A percentile compares a stretch with the other conserved stretches of the same genome.
phyloP scores from a whole-genome alignment of 169 alveolate species.

The Plasmodium relictum region DNA sequence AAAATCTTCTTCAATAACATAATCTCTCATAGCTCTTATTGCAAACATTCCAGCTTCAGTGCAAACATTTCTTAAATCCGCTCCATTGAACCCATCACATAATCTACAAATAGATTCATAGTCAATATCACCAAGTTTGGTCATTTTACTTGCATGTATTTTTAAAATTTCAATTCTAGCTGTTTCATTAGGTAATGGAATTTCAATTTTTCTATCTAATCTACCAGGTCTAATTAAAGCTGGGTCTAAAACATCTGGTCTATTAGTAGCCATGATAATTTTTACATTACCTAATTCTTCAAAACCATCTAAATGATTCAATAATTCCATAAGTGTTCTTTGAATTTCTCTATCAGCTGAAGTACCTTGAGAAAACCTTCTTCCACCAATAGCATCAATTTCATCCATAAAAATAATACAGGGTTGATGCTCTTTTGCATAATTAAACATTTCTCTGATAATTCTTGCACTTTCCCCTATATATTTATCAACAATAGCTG shows the following conservation, averaged over 20 bases:
- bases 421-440: constrained; percentile 99
- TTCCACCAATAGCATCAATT: constrained; percentile 99
- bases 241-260: constrained; percentile 99
- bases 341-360: constrained; percentile 99
- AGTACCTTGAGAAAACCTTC: constrained; percentile 97
- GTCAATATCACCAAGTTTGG: constrained; percentile 96
- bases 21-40: constrained; percentile 98
- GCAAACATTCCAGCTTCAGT: constrained; percentile 98
- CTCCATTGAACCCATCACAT: constrained; percentile 99
- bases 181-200: constrained; percentile 98
- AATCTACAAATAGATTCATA: constrained; percentile 95
- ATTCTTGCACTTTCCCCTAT: constrained; percentile 99
- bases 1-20: constrained; percentile 98
- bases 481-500: constrained; percentile 99
- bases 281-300: constrained; percentile 99
- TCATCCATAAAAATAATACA: constrained; percentile 99
- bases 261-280: constrained; percentile 99
- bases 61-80: constrained; percentile 99
- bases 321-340: constrained; percentile 96
- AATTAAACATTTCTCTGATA: constrained; percentile 99
- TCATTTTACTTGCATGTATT: constrained; percentile 96
- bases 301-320: constrained; percentile 99
- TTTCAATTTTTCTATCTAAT: constrained; percentile 98
- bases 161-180: constrained; percentile 96
- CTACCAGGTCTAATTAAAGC: constrained; percentile 99